A percentile compares a stretch with the other conserved stretches of the same genome.
These are phyloP conservation scores for Oryza meyeriana DNA, from an alignment of 176 grass and related monocot species.

Conservation along the genomic window DNA sequence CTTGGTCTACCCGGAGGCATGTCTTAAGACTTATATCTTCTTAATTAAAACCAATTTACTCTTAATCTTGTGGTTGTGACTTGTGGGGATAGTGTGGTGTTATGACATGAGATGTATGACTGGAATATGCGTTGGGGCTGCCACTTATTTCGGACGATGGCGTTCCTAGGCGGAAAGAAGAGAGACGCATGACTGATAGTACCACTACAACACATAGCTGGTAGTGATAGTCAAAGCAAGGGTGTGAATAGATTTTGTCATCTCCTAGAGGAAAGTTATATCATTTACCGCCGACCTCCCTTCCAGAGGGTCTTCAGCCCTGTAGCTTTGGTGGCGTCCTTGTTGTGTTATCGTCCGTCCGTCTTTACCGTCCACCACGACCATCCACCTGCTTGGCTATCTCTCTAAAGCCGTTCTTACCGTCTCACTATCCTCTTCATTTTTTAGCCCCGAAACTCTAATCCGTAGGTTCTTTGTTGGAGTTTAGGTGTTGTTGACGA, in stretches of 20 bases:
- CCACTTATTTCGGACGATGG: not conserved
- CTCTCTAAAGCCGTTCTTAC: no score
- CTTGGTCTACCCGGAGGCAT: not conserved
- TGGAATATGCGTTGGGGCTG: not conserved
- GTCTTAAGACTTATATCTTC: not conserved
- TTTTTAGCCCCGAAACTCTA: no score
- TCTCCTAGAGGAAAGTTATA: not conserved
- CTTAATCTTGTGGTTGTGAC: not conserved
- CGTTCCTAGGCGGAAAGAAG: not conserved
- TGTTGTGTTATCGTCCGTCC: no score
- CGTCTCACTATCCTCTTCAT: no score
- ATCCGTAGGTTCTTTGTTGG: no score
- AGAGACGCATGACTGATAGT: not conserved
- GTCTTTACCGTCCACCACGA: no score
- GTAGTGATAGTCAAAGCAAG: not conserved
- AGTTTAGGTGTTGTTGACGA: no score
- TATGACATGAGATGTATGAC: not conserved
- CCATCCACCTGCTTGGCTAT: no score
- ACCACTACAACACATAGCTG: not conserved
- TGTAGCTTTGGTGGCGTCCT: no score
- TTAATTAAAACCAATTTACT: not conserved
- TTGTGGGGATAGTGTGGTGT: not conserved
- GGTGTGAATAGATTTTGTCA: not conserved
- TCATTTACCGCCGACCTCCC: no score
- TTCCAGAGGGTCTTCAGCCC: no score